Evolutionary conservation across 1,139 yeast genomes (phyloP).

Genomic region (Taiozyma sp.): DNA sequence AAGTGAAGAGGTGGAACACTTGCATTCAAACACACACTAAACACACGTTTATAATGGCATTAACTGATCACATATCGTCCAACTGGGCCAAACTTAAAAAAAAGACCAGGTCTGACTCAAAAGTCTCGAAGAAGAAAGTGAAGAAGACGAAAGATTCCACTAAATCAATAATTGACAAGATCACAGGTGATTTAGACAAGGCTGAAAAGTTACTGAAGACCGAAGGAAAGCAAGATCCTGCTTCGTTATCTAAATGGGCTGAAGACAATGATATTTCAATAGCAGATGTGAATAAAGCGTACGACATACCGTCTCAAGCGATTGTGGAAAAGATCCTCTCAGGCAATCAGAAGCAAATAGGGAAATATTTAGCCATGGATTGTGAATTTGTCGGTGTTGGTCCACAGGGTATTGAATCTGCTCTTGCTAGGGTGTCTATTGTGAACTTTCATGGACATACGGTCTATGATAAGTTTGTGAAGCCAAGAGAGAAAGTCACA

Average conservation of each 20-base stretch:
- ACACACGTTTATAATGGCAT: constrained; percentile 2
- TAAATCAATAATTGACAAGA: constrained; percentile 13
- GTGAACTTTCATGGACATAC: constrained; percentile 79
- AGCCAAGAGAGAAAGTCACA: constrained; percentile 70
- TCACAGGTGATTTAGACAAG: constrained; percentile 13
- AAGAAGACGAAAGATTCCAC: constrained; percentile 6
- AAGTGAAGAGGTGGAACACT: neutral
- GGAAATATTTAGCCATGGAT: constrained; percentile 78
- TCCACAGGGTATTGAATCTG: constrained; percentile 61
- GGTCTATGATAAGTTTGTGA: constrained; percentile 68
- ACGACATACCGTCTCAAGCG: constrained; percentile 11
- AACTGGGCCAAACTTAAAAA: constrained; percentile 16
- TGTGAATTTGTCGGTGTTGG: constrained; percentile 97
- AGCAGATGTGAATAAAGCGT: constrained; percentile 12
- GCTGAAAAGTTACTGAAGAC: constrained; percentile 1
- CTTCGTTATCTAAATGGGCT: constrained; percentile 12
- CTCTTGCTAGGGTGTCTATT: constrained; percentile 80
- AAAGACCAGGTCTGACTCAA: constrained; percentile 4
- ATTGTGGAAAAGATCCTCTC: constrained; percentile 8
- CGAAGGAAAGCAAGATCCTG: constrained; percentile 1
- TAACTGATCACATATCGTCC: constrained; percentile 5
- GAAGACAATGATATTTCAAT: constrained; percentile 20
- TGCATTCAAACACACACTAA: neutral
- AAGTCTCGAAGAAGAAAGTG: constrained; percentile 4
- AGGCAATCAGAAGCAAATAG: constrained; percentile 34